A percentile compares a stretch with the other conserved stretches of the same genome.
These are phyloP conservation scores for Euphorbia schlechtendalii DNA, from an alignment of 441 rosid genomes.

Conservation along the genomic window DNA sequence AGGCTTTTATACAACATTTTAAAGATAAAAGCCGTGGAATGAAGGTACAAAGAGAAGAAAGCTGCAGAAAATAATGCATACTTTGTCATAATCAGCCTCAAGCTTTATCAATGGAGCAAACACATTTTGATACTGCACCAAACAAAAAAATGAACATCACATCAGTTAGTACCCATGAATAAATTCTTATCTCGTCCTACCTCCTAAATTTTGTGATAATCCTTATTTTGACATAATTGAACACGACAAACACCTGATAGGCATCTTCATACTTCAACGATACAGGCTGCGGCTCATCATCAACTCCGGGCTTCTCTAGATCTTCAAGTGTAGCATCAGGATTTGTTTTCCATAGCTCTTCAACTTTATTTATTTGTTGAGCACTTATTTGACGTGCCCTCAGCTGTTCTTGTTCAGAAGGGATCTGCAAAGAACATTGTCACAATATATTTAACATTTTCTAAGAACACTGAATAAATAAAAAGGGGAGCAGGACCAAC, in stretches of 20 bases:
- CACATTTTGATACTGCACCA: constrained; percentile 92
- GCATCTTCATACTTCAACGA: constrained; percentile 97
- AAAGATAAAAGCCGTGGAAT: too few species aligned
- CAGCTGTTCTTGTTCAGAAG: constrained; percentile 97
- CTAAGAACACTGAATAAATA: constrained; percentile 1
- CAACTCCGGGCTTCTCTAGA: constrained; percentile 99
- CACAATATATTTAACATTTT: constrained; percentile 22
- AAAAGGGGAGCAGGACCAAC: constrained; percentile 33
- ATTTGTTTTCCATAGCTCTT: constrained; percentile 97
- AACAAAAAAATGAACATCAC: constrained; percentile 18
- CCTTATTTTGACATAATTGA: constrained; percentile 14
- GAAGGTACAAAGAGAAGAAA: constrained; percentile 1
- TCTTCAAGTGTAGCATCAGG: constrained; percentile 98
- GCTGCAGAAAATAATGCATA: constrained; percentile 24
- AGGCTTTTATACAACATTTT: too few species aligned
- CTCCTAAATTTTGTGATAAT: constrained; percentile 5
- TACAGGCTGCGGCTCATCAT: constrained; percentile 97
- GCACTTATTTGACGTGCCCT: constrained; percentile 99
- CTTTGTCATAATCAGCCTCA: constrained; percentile 99
- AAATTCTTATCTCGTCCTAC: not conserved
- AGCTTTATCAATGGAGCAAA: constrained; percentile 99
- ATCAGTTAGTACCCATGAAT: constrained; percentile 17
- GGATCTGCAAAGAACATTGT: constrained; percentile 47
- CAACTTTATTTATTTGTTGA: constrained; percentile 96
- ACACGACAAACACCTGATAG: constrained; percentile 58